Percentiles rank a stretch among this genome's conserved stretches.
phyloP scores from a whole-genome alignment of 257 asterid genomes.

The Solanum medicagineum region DNA sequence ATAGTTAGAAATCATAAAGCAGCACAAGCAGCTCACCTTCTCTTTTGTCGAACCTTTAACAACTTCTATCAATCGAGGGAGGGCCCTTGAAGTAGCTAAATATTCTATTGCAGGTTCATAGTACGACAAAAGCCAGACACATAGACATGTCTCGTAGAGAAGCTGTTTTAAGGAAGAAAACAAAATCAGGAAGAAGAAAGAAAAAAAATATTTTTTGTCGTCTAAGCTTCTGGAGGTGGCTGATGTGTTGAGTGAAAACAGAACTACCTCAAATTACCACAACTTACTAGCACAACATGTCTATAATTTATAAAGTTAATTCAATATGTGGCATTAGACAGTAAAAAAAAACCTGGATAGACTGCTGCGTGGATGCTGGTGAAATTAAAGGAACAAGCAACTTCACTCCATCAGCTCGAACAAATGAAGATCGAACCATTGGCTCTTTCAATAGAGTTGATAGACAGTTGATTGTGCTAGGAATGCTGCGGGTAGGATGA shows the following conservation, averaged over 20 bases:
- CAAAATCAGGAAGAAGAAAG: not conserved
- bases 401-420: slow-evolving; percentile 87
- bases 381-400: slow-evolving; percentile 71
- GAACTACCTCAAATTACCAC: not conserved
- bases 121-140: slow-evolving; percentile 91
- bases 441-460: slow-evolving; percentile 85
- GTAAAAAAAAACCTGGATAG: slow-evolving; percentile 52
- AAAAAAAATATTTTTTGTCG: not conserved
- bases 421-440: slow-evolving; percentile 71
- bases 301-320: not conserved
- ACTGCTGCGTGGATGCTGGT: slow-evolving; percentile 93
- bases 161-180: slow-evolving; percentile 47
- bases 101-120: slow-evolving; percentile 83
- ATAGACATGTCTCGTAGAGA: slow-evolving; percentile 84
- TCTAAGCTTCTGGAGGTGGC: not conserved
- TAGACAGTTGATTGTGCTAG: slow-evolving; percentile 68
- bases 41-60: slow-evolving; percentile 91
- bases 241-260: not conserved
- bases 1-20: not conserved
- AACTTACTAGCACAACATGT: not conserved
- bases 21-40: slow-evolving; percentile 32
- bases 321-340: not conserved
- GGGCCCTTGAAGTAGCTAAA: slow-evolving; percentile 64
- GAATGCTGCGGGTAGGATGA: slow-evolving; percentile 75
- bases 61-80: slow-evolving; percentile 66